These are phyloP conservation scores for Jatropha podagrica DNA, from an alignment of 441 rosid genomes.

Conservation along the genomic window DNA sequence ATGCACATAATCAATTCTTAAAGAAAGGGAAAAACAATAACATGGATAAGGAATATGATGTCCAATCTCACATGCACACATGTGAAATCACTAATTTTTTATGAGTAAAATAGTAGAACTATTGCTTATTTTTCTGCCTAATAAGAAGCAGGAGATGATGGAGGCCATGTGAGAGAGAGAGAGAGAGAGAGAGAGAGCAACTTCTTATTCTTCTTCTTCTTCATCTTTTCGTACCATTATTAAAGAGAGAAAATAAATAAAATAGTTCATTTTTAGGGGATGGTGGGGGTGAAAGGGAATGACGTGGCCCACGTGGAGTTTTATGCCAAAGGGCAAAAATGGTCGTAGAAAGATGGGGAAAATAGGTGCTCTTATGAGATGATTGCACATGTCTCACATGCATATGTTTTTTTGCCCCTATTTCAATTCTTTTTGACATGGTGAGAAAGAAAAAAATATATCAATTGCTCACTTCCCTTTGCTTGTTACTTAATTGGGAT, in stretches of 20 bases:
- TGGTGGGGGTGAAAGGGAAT: conserved; percentile 8
- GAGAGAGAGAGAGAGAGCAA: conserved; percentile 32
- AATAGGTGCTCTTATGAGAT: background rate
- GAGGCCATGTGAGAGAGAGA: conserved; percentile 40
- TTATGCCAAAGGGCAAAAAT: conserved; percentile 14
- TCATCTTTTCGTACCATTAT: conserved; percentile 10
- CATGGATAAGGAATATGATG: background rate
- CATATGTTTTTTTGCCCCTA: background rate
- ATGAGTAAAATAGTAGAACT: background rate
- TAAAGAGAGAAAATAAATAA: conserved; percentile 26
- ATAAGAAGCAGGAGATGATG: conserved; percentile 9
- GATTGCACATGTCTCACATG: conserved; percentile 31
- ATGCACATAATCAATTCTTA: conserved; percentile 18
- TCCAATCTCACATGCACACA: conserved; percentile 48
- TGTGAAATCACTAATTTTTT: conserved; percentile 26
- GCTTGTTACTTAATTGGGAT: too few species aligned
- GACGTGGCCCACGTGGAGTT: conserved; percentile 32
- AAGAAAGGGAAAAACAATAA: background rate
- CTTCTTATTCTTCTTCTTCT: conserved; percentile 9
- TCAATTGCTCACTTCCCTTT: too few species aligned
- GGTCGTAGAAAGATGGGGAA: background rate
- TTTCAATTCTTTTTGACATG: background rate
- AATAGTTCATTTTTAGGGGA: background rate
- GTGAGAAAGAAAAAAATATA: too few species aligned
- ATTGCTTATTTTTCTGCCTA: background rate